Evolutionary conservation across 441 rosid species (phyloP).

Genomic region (Brassica balearica): DNA sequence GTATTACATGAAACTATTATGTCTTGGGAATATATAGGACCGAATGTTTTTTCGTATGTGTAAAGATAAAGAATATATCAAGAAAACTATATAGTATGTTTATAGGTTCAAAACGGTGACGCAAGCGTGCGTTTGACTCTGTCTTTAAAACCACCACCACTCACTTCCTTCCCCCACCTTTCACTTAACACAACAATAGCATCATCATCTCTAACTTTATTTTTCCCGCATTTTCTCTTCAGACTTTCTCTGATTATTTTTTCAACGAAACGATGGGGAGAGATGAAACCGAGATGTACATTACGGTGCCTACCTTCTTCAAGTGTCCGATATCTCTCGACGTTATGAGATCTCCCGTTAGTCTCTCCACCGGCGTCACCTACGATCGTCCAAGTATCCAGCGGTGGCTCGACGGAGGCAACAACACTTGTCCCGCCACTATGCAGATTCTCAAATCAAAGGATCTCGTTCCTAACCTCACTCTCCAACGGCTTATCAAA

Average conservation of each 20-base stretch:
- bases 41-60: constrained; percentile 20
- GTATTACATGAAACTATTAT: no score
- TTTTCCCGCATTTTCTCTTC: constrained; percentile 35
- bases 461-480: constrained; percentile 81
- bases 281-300: constrained; percentile 69
- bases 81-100: neutral
- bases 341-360: constrained; percentile 91
- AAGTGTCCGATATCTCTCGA: constrained; percentile 91
- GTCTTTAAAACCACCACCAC: constrained; percentile 45
- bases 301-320: constrained; percentile 79
- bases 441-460: constrained; percentile 81
- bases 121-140: constrained; percentile 62
- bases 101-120: constrained; percentile 42
- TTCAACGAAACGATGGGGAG: constrained; percentile 55
- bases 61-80: constrained; percentile 32
- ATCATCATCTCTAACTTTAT: constrained; percentile 20
- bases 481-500: constrained; percentile 77
- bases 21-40: constrained; percentile 16
- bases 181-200: constrained; percentile 24
- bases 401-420: constrained; percentile 83
- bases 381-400: constrained; percentile 90
- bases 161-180: constrained; percentile 35
- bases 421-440: constrained; percentile 92
- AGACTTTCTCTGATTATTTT: constrained; percentile 17
- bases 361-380: constrained; percentile 91